These are phyloP conservation scores for Botryotinia convoluta DNA, from an alignment of 2,329 filamentous ascomycete species.

Conservation along the genomic window DNA sequence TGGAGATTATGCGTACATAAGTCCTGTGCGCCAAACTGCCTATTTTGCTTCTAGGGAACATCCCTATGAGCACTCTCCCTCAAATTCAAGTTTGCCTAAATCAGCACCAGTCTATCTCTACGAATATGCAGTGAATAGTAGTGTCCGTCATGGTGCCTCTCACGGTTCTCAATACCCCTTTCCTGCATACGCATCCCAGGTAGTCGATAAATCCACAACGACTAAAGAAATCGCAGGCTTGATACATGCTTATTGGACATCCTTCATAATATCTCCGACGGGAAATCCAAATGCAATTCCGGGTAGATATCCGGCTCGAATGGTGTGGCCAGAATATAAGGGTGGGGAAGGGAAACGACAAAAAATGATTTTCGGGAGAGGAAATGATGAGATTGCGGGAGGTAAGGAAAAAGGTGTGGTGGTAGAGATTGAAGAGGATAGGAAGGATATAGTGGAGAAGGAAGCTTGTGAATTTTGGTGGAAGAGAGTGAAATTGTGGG, in stretches of 20 bases:
- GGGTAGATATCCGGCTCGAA: conserved; percentile 19
- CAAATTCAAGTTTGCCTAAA: neutral
- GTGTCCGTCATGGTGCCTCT: conserved; percentile 39
- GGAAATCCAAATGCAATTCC: conserved; percentile 36
- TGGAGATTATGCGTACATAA: conserved; percentile 63
- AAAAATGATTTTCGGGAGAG: conserved; percentile 53
- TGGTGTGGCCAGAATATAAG: conserved; percentile 24
- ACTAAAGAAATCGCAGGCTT: conserved; percentile 27
- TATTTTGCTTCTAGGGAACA: conserved; percentile 40
- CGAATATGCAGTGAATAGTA: conserved; percentile 53
- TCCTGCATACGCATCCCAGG: conserved; percentile 42
- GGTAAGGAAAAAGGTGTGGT: conserved; percentile 43
- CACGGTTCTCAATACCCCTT: conserved; percentile 47
- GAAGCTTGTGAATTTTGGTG: conserved; percentile 61
- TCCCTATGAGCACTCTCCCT: neutral
- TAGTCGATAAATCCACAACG: conserved; percentile 18
- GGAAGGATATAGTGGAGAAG: conserved; percentile 44
- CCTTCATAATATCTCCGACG: conserved; percentile 31
- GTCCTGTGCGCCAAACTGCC: conserved; percentile 60
- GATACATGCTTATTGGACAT: conserved; percentile 39
- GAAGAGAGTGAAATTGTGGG: conserved; percentile 47
- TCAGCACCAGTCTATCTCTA: conserved; percentile 51
- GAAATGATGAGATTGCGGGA: conserved; percentile 54
- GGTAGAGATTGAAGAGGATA: conserved; percentile 41
- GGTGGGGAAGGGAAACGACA: conserved; percentile 26